Base-by-base conservation (phyloP, 495 filamentous ascomycete species). In the Lasiosphaeria hispida region DNA sequence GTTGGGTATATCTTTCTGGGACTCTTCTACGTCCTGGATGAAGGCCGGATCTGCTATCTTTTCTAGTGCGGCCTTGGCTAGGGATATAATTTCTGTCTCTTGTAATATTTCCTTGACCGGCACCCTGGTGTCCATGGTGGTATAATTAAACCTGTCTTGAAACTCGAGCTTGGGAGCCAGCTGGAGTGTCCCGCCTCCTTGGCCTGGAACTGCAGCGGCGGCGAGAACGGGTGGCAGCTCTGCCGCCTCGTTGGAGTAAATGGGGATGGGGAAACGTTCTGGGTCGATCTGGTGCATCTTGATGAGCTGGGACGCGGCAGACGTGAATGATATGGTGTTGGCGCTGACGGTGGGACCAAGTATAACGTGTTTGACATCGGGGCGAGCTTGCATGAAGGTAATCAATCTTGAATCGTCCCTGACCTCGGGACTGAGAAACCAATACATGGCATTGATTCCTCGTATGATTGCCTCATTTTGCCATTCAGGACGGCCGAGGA, bases 401-500 rank as follows among this genome's bases (percentile, higher is more conserved):
- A 73, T 76, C 11, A 97, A 63, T 42, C 75, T 76, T 7, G 77
- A 67, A 63, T 94, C 79, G 2, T 80, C 69, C 10, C 75, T 73
- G n/a, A 96, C 79, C 0, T 82, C 85, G 11, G 77, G 75, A 3
- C 88, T 88, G 7, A 96, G 77, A 50, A 90, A 88, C 92, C 92
- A 98, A 54, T 92, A 78, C 30, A 95, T 84, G 30, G 78, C 84
- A 23, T 79, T 73, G 43, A 98, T 64, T 45, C 85, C 84, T 13
- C 73, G 69, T 71, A 88, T 89, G 13, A 96, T 76, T 11, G 80
- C 71, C 23, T 77, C 65, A 15, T 84, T 80, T 15, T 77, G 75
- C 88, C 90, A 96, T 67, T 98, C 94, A 10, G 81, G 69, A 14
- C 90, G 84, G 14, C 71, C 67, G 15, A 97, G 62, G 42, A 97